phyloP scores from a whole-genome alignment of 495 filamentous ascomycete species.

The Rhizodiscina lignyota region DNA sequence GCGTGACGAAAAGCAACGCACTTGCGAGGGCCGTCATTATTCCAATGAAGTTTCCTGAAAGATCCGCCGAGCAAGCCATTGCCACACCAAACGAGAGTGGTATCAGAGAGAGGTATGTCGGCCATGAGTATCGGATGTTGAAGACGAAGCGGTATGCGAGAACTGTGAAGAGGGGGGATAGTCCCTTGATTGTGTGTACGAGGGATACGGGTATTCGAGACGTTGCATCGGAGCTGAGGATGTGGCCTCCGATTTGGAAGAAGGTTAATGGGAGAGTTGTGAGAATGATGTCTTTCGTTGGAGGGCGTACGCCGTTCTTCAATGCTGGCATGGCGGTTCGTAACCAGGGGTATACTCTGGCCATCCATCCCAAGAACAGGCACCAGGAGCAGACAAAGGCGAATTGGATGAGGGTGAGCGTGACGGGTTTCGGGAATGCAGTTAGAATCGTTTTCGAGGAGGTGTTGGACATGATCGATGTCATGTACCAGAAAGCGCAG shows the following conservation, averaged over 20 bases:
- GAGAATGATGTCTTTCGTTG: conserved; percentile 64
- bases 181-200: conserved; percentile 98
- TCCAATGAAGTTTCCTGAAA: conserved; percentile 73
- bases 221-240: conserved; percentile 83
- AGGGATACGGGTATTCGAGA: conserved; percentile 89
- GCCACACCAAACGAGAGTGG: conserved; percentile 86
- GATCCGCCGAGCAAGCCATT: conserved; percentile 83
- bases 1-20: conserved; percentile 88
- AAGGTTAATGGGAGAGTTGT: conserved; percentile 79
- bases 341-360: conserved; percentile 49
- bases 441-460: conserved; percentile 96
- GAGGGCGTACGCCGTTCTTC: conserved; percentile 64
- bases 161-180: conserved; percentile 92
- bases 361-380: conserved; percentile 55
- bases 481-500: conserved; percentile 82
- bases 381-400: conserved; percentile 85
- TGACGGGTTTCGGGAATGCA: conserved; percentile 79
- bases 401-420: conserved; percentile 90
- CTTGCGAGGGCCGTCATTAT: conserved; percentile 74
- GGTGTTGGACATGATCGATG: conserved; percentile 88
- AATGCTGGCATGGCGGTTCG: conserved; percentile 57
- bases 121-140: conserved; percentile 66
- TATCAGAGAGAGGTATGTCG: conserved; percentile 85
- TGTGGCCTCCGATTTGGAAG: conserved; percentile 89
- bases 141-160: conserved; percentile 82